Evolutionary conservation across 805 yeast species (phyloP).

Genomic region (Lipomyces starkeyi): DNA sequence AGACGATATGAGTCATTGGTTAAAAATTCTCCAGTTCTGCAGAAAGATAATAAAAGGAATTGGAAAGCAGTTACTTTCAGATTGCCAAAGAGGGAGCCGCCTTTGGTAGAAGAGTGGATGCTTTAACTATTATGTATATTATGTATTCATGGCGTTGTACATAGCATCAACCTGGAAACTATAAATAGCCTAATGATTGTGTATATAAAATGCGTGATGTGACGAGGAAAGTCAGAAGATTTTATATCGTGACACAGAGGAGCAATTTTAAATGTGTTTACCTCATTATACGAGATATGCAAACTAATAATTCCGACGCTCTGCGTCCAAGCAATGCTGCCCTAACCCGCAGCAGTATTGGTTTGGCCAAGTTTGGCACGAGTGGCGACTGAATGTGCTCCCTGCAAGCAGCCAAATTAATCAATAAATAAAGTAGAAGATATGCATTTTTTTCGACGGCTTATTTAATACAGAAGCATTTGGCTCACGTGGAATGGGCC

Average conservation of each 20-base stretch:
- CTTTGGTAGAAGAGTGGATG: slow-evolving; percentile 19
- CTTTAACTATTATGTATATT: background rate
- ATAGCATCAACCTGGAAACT: background rate
- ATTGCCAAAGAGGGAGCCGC: slow-evolving; percentile 3
- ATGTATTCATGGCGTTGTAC: background rate
- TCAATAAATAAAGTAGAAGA: no score
- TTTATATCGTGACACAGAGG: background rate
- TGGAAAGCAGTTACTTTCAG: slow-evolving; percentile 14
- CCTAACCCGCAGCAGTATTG: background rate
- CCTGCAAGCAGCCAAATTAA: no score
- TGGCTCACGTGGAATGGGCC: no score
- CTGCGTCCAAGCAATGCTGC: background rate
- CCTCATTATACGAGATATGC: background rate
- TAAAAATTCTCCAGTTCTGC: background rate
- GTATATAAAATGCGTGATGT: background rate
- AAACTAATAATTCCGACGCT: background rate
- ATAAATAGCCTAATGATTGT: background rate
- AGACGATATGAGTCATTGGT: slow-evolving; percentile 14
- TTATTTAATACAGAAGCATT: no score
- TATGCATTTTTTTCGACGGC: no score
- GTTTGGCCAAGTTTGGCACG: no score
- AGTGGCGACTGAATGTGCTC: no score
- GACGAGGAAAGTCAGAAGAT: background rate
- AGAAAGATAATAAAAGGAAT: background rate
- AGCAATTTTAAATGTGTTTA: no score